Base-by-base conservation (phyloP, 148 eudicot species). In the Fagopyrum esculentum region DNA sequence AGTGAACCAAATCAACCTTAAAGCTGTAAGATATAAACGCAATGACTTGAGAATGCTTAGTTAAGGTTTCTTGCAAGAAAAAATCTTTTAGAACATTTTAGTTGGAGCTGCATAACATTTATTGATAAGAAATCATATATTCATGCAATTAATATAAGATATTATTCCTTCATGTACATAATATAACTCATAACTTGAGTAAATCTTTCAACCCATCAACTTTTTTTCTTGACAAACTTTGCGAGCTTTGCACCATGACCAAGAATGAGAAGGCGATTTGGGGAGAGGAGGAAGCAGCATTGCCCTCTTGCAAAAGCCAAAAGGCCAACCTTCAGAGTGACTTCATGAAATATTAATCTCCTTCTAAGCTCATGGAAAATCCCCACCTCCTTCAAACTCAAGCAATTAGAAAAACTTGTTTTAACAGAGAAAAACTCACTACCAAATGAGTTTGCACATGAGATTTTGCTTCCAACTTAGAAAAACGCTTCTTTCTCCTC, bases 311-410 rank as follows among this genome's bases (percentile, higher is more conserved):
- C 88, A 91, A 22, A 93, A 84, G 10, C 98, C 97, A 51, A 93
- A 93, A 0, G 98, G 98, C 98, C 98, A 91, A 6, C 98, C 98
- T 75, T 91, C 86, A 68, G 92, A 90, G 30, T 88, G 87, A 45
- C 87, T 64, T 89, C 90, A 51, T 79, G 86, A 26, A 91, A 81
- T 13, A 91, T 78, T 2, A 85, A 84, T 10, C 86, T 82, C 69
- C 87, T 73, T 16, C 77, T 72, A 46, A 77, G 55, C 51, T 85
- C 84, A 5, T 72, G 69, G 75, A 45, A 79, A 43, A 54, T 59
- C 48, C 84, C 97, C 0, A 76, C 44, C 70, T 78, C 82, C 52
- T 79, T 84, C 44, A 83, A 78, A 81, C n/a, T 88, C 55, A 90
- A 82, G 63, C 84, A 81, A 22, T 83, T 54, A 0, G 96, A 82